phyloP scores from a whole-genome alignment of 306 rosid genomes.

The Quillaja saponaria region DNA sequence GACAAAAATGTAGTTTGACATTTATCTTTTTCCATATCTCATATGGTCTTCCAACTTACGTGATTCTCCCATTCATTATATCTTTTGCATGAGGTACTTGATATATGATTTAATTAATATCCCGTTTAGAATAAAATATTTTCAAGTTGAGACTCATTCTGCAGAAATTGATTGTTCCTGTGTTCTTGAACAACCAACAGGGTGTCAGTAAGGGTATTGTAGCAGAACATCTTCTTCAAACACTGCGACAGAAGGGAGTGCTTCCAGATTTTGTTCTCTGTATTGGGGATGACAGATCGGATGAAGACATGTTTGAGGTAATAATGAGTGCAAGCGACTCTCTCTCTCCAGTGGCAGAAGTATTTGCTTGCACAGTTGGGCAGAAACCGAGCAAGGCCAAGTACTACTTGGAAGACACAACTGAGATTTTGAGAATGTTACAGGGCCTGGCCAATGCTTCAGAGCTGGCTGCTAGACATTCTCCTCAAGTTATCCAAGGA shows the following conservation, averaged over 20 bases:
- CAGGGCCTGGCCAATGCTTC: conserved; percentile 78
- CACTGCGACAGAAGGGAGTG: conserved; percentile 57
- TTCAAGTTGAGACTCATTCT: too few relatives aligned
- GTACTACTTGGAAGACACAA: conserved; percentile 72
- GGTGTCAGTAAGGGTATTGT: conserved; percentile 88
- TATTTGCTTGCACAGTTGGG: conserved; percentile 63
- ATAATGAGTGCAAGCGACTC: conserved; percentile 43
- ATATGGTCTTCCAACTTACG: too few relatives aligned
- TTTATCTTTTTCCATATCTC: too few relatives aligned
- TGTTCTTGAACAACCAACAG: conserved; percentile 36
- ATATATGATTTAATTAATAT: too few relatives aligned
- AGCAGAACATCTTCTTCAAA: conserved; percentile 61
- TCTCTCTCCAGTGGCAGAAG: conserved; percentile 50
- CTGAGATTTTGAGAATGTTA: conserved; percentile 82
- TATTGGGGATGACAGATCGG: conserved; percentile 89
- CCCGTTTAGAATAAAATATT: too few relatives aligned
- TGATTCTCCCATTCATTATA: too few relatives aligned
- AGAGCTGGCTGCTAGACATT: conserved; percentile 44
- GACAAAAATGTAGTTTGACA: too few relatives aligned
- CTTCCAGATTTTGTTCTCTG: conserved; percentile 80
- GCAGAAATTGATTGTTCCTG: neutral
- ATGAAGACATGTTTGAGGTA: conserved; percentile 85
- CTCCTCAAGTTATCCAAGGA: conserved; percentile 34
- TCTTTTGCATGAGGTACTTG: too few relatives aligned
- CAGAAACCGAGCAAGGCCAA: conserved; percentile 68